A percentile compares a stretch with the other conserved stretches of the same genome.
Evolutionary conservation across 2,329 filamentous ascomycete genomes (phyloP).

Genomic region (Fusarium scirpi): DNA sequence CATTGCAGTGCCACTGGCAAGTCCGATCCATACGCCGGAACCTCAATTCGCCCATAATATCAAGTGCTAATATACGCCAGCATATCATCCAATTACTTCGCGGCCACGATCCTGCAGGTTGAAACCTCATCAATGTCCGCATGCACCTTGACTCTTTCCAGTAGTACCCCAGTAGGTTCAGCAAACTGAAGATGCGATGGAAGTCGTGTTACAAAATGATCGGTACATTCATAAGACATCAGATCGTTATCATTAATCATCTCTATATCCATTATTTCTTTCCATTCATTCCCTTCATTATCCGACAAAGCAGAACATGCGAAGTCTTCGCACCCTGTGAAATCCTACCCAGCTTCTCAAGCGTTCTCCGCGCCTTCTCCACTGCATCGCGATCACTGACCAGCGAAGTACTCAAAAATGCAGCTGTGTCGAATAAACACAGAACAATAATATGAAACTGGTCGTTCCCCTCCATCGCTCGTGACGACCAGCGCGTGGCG

Average conservation of each 20-base stretch:
- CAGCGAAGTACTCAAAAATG: conserved; percentile 5
- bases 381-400: background rate
- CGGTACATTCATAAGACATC: background rate
- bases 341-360: background rate
- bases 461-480: background rate
- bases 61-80: no score
- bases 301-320: background rate
- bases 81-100: no score
- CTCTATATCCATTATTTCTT: no score
- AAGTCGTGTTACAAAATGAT: background rate
- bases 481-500: conserved; percentile 13
- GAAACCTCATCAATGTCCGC: no score
- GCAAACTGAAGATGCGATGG: background rate
- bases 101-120: background rate
- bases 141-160: no score
- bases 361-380: background rate
- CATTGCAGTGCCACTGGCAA: no score
- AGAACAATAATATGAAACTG: conserved; percentile 15
- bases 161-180: no score
- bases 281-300: conserved; percentile 1
- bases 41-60: no score
- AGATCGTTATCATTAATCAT: background rate
- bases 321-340: conserved; percentile 18
- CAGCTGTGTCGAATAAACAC: conserved; percentile 10
- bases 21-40: no score